A percentile compares a stretch with the other conserved stretches of the same genome.
Evolutionary conservation across 495 filamentous ascomycete genomes (phyloP).

Genomic region (Parathielavia hyrcaniae): DNA sequence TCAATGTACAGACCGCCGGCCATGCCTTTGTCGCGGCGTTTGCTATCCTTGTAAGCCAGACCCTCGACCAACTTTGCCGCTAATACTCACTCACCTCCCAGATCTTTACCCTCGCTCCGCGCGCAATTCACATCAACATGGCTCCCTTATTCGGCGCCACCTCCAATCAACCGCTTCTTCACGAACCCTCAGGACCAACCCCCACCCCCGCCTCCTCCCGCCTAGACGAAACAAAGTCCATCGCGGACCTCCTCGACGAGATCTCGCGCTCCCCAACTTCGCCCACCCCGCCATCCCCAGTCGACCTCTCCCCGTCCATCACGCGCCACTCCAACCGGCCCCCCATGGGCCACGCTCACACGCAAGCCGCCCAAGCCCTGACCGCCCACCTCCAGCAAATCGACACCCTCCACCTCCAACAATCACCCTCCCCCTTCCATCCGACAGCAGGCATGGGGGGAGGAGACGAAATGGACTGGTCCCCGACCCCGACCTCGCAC

Average conservation of each 20-base stretch:
- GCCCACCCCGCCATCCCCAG: constrained; percentile 34
- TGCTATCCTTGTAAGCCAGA: constrained; percentile 48
- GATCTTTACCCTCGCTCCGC: constrained; percentile 44
- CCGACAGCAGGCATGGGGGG: constrained; percentile 25
- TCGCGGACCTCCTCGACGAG: constrained; percentile 41
- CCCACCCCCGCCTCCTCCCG: not conserved
- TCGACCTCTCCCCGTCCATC: constrained; percentile 5
- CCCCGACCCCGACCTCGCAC: constrained; percentile 43
- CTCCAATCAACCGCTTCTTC: constrained; percentile 22
- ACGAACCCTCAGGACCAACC: constrained; percentile 1
- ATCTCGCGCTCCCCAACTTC: constrained; percentile 36
- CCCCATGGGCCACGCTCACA: constrained; percentile 22
- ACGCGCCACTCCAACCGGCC: not conserved
- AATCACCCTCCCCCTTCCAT: not conserved
- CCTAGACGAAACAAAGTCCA: constrained; percentile 28
- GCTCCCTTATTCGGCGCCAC: constrained; percentile 49
- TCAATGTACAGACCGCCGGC: constrained; percentile 39
- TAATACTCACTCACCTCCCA: constrained; percentile 31
- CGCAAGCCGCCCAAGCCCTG: constrained; percentile 8
- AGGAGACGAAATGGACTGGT: constrained; percentile 73
- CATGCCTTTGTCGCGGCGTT: constrained; percentile 54
- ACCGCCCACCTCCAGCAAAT: constrained; percentile 13
- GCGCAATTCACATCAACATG: constrained; percentile 49
- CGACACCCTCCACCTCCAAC: constrained; percentile 16
- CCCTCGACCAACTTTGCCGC: not conserved